Percentiles rank a stretch among this genome's conserved stretches.
Conservation (phyloP, 768 basidiomycete species). For the Termitomyces sp. region DNA sequence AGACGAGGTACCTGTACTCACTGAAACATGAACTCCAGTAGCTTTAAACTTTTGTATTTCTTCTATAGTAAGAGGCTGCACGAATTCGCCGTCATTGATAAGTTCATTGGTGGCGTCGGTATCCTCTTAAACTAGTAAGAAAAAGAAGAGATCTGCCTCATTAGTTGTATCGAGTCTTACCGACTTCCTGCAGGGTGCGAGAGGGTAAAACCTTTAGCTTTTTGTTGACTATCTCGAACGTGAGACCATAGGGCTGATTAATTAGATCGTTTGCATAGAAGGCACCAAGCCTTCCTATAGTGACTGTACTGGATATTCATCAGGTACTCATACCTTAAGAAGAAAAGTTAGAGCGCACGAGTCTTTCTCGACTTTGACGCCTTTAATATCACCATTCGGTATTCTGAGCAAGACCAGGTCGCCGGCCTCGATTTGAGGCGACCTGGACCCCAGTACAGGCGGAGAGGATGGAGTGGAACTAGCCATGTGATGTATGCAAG, state of each 20-base stretch:
- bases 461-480: constrained; percentile 2
- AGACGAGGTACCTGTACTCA: constrained; percentile 25
- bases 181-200: constrained; percentile 70
- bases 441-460: constrained; percentile 17
- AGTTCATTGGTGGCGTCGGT: constrained; percentile 96
- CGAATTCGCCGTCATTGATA: constrained; percentile 81
- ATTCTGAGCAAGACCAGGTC: constrained; percentile 76
- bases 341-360: constrained; percentile 42
- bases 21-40: constrained; percentile 75
- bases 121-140: constrained; percentile 62
- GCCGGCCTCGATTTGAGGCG: constrained; percentile 50
- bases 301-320: constrained; percentile 46
- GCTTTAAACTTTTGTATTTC: constrained; percentile 85
- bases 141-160: not conserved
- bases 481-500: constrained; percentile 1
- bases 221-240: constrained; percentile 80
- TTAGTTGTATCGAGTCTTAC: constrained; percentile 35
- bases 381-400: constrained; percentile 76
- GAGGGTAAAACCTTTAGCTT: constrained; percentile 60
- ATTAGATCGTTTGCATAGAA: constrained; percentile 78
- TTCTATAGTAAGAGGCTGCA: constrained; percentile 75
- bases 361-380: constrained; percentile 67
- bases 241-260: constrained; percentile 79
- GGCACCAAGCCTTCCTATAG: constrained; percentile 81
- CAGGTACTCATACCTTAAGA: not conserved